A percentile compares a stretch with the other conserved stretches of the same genome.
Conservation (phyloP, 192 early-diverging fungal genomes). For the Backusella australiensis region DNA sequence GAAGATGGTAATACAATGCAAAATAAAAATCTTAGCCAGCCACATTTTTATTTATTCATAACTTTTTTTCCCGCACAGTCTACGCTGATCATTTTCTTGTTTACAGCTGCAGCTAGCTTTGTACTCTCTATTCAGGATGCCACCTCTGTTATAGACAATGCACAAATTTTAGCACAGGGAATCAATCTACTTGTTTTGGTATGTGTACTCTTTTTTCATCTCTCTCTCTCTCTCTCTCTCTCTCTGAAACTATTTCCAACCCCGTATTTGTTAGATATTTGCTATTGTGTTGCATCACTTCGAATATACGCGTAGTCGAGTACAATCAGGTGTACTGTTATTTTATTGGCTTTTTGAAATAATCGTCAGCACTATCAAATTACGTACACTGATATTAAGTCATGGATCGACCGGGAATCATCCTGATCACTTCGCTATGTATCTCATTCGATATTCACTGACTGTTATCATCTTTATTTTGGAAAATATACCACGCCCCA, state of each 20-base stretch:
- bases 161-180: conserved; percentile 22
- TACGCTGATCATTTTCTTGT: conserved; percentile 15
- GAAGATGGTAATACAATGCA: conserved; percentile 32
- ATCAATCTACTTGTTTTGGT: conserved; percentile 30
- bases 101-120: conserved; percentile 10
- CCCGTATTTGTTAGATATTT: conserved; percentile 25
- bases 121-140: neutral
- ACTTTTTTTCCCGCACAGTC: conserved; percentile 11
- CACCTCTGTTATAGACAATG: conserved; percentile 15
- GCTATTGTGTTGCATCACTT: conserved; percentile 28
- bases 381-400: conserved; percentile 38
- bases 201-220: neutral
- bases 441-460: conserved; percentile 33
- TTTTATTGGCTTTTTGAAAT: conserved; percentile 58
- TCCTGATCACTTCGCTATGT: conserved; percentile 19
- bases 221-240: neutral
- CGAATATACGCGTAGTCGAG: conserved; percentile 33
- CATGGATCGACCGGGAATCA: neutral
- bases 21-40: too few relatives aligned
- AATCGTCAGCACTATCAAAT: conserved; percentile 33
- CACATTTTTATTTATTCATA: neutral
- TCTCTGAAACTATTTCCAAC: neutral
- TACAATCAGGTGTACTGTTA: conserved; percentile 52
- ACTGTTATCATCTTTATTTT: conserved; percentile 41
- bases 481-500: conserved; percentile 40